These are phyloP conservation scores for Talaromyces sp. DNA, from an alignment of 2,329 filamentous ascomycete species.

Conservation along the genomic window DNA sequence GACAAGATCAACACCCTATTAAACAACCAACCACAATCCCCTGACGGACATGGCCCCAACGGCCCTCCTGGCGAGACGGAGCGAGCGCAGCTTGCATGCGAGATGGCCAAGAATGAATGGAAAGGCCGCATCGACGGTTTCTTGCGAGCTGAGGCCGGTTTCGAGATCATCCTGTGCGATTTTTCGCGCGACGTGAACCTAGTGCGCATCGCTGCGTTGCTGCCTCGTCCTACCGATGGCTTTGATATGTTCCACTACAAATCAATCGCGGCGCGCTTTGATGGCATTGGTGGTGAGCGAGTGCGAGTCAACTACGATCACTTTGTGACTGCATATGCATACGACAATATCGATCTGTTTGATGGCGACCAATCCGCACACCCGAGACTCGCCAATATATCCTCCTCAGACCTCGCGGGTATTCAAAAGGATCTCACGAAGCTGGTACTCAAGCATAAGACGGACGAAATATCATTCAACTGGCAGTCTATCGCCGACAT, in stretches of 20 bases:
- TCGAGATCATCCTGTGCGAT: slow-evolving; percentile 11
- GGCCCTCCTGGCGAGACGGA: slow-evolving; percentile 35
- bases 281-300: slow-evolving; percentile 31
- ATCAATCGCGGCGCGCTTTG: slow-evolving; percentile 25
- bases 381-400: slow-evolving; percentile 27
- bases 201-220: slow-evolving; percentile 25
- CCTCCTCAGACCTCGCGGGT: slow-evolving; percentile 25
- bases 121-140: slow-evolving; percentile 16
- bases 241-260: slow-evolving; percentile 15
- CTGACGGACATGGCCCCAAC: slow-evolving; percentile 19
- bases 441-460: slow-evolving; percentile 33
- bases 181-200: slow-evolving; percentile 45
- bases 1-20: not conserved
- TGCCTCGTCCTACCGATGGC: not conserved
- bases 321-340: slow-evolving; percentile 45
- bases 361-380: not conserved
- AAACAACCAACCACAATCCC: not conserved
- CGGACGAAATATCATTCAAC: slow-evolving; percentile 36
- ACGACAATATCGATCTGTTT: slow-evolving; percentile 38
- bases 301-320: slow-evolving; percentile 45
- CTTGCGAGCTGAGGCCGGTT: not conserved
- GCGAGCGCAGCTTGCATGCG: slow-evolving; percentile 55
- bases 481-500: slow-evolving; percentile 67
- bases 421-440: slow-evolving; percentile 42
- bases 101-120: slow-evolving; percentile 48